phyloP scores from a whole-genome alignment of 2,329 filamentous ascomycete species.

The Chaetomiaceae sp. region DNA sequence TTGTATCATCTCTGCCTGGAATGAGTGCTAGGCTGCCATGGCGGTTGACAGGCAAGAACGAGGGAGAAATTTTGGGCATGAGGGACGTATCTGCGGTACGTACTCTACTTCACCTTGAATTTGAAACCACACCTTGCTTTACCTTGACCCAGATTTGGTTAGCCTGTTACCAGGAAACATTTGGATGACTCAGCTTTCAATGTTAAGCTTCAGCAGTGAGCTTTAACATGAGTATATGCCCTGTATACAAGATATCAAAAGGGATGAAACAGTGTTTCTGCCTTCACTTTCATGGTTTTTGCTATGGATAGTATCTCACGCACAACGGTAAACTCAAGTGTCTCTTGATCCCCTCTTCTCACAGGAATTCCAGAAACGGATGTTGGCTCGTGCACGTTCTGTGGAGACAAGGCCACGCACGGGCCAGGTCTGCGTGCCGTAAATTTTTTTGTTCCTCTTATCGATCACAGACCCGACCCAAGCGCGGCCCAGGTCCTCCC shows the following conservation, averaged over 20 bases:
- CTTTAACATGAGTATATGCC: too few relatives aligned
- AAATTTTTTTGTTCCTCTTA: conserved; percentile 26
- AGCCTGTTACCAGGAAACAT: too few relatives aligned
- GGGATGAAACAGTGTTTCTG: too few relatives aligned
- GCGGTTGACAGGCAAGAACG: conserved; percentile 3
- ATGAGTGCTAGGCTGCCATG: neutral
- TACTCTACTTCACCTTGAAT: conserved; percentile 7
- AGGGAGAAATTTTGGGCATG: conserved; percentile 18
- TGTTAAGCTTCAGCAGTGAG: too few relatives aligned
- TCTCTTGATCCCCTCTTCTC: too few relatives aligned
- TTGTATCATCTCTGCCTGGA: neutral
- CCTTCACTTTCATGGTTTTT: too few relatives aligned
- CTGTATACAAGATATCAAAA: too few relatives aligned
- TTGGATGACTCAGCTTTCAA: too few relatives aligned
- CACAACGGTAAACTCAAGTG: too few relatives aligned
- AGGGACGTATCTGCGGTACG: conserved; percentile 4
- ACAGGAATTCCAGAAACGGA: neutral
- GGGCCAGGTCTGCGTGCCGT: conserved; percentile 15
- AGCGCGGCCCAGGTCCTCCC: conserved; percentile 8
- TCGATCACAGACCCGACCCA: conserved; percentile 14
- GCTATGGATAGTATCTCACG: too few relatives aligned
- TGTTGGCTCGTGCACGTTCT: neutral
- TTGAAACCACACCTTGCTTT: conserved; percentile 7
- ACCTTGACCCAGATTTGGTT: conserved; percentile 13
- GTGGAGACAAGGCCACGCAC: conserved; percentile 12